Percentiles rank a stretch among this genome's conserved stretches.
Conservation (phyloP, 768 basidiomycete species). For the Rhodotorula taiwanensis region DNA sequence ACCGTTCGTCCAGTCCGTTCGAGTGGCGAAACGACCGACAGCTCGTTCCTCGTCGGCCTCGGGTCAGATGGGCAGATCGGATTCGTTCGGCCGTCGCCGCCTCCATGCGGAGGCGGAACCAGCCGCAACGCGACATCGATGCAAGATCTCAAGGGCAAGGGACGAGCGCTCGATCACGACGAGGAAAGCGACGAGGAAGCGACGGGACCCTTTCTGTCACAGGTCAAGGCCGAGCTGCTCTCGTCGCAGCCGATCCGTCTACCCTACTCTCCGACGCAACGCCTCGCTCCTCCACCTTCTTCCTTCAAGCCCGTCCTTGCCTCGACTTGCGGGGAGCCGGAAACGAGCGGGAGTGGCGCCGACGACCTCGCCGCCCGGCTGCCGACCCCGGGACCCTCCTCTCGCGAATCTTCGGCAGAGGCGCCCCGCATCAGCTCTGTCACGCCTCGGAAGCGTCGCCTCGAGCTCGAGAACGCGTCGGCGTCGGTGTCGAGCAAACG, state of each 20-base stretch:
- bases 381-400: not conserved
- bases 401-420: not conserved
- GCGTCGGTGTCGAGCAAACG: too few species aligned
- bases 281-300: too few species aligned
- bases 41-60: slow-evolving; percentile 3
- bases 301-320: too few species aligned
- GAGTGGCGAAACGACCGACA: not conserved
- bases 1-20: not conserved
- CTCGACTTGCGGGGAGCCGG: too few species aligned
- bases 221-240: not conserved
- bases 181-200: not conserved
- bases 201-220: not conserved
- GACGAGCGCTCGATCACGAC: not conserved
- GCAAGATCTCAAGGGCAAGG: not conserved
- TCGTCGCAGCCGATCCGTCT: not conserved
- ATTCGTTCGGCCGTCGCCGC: slow-evolving; percentile 3
- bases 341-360: not conserved
- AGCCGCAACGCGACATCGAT: not conserved
- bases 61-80: slow-evolving; percentile 1
- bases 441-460: too few species aligned
- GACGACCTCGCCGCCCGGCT: not conserved
- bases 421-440: too few species aligned
- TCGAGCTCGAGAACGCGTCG: too few species aligned
- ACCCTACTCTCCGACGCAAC: not conserved
- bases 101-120: not conserved